Conservation (phyloP, 108 stramenopile genomes). For the Mediolabrus comicus region DNA sequence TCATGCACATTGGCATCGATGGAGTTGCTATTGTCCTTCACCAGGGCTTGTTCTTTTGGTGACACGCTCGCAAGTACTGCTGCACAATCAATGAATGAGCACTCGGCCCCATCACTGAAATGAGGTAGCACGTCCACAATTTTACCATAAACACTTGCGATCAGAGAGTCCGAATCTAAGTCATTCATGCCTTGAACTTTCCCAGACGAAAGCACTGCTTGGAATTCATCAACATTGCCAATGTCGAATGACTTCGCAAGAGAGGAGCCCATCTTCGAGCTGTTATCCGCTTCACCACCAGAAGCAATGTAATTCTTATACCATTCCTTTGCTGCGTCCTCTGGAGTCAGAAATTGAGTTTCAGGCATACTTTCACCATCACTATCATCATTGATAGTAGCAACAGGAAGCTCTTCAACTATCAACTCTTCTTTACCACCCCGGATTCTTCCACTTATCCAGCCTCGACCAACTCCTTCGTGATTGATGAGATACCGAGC, state of each 20-base stretch:
- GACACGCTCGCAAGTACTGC: slow-evolving; percentile 44
- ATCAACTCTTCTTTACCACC: slow-evolving; percentile 89
- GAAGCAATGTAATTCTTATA: slow-evolving; percentile 29
- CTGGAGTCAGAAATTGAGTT: slow-evolving; percentile 41
- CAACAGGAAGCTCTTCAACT: slow-evolving; percentile 49
- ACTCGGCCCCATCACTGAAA: slow-evolving; percentile 50
- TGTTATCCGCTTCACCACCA: slow-evolving; percentile 1
- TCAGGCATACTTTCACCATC: slow-evolving; percentile 10
- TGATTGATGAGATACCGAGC: slow-evolving; percentile 74
- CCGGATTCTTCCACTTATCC: slow-evolving; percentile 85
- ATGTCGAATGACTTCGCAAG: slow-evolving; percentile 22
- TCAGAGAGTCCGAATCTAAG: slow-evolving; percentile 57
- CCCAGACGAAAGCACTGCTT: slow-evolving; percentile 34
- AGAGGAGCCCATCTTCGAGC: not conserved
- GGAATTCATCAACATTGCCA: slow-evolving; percentile 49
- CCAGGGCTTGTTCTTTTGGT: not conserved
- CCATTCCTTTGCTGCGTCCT: slow-evolving; percentile 72
- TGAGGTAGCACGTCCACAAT: slow-evolving; percentile 57
- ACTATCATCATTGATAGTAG: slow-evolving; percentile 6
- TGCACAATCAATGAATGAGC: slow-evolving; percentile 60
- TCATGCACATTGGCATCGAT: slow-evolving; percentile 55
- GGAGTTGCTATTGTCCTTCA: slow-evolving; percentile 7
- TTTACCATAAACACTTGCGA: slow-evolving; percentile 45
- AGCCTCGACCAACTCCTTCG: slow-evolving; percentile 67
- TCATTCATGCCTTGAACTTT: slow-evolving; percentile 44